These are phyloP conservation scores for Ceratocystis huliohia DNA, from an alignment of 2,329 filamentous ascomycete species.

Conservation along the genomic window DNA sequence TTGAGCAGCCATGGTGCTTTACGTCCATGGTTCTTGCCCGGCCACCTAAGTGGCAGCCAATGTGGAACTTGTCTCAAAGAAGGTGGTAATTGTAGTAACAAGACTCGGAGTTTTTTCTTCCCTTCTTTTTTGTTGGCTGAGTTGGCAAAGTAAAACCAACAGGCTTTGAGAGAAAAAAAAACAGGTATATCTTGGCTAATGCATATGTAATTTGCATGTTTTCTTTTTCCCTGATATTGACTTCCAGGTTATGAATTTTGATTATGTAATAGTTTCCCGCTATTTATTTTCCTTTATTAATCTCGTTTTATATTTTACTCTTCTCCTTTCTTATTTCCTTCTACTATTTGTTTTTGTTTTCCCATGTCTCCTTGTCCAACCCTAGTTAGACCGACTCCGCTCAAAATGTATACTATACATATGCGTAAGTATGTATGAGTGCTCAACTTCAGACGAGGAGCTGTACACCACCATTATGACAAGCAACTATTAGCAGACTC, in stretches of 20 bases:
- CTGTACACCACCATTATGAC: constrained; percentile 4
- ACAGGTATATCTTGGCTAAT: background rate
- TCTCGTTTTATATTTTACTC: no score
- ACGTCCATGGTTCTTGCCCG: background rate
- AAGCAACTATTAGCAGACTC: background rate
- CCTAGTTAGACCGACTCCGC: background rate
- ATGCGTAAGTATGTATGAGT: background rate
- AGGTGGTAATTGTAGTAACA: background rate
- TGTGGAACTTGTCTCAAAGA: background rate
- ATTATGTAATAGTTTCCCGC: background rate
- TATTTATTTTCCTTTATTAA: background rate
- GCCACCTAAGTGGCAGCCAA: background rate
- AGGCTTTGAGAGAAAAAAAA: background rate
- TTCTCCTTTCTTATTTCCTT: background rate
- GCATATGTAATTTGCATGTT: background rate
- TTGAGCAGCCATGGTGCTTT: background rate
- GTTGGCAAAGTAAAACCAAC: background rate
- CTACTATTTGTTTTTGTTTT: background rate
- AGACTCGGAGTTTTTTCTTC: constrained; percentile 1
- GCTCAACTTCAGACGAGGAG: constrained; percentile 3
- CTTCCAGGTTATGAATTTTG: background rate
- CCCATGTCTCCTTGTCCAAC: background rate
- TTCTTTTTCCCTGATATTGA: background rate
- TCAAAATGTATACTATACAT: background rate
- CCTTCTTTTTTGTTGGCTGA: background rate